These are phyloP conservation scores for Tolypocladium sp. DNA, from an alignment of 2,329 filamentous ascomycete genomes.

Conservation along the genomic window DNA sequence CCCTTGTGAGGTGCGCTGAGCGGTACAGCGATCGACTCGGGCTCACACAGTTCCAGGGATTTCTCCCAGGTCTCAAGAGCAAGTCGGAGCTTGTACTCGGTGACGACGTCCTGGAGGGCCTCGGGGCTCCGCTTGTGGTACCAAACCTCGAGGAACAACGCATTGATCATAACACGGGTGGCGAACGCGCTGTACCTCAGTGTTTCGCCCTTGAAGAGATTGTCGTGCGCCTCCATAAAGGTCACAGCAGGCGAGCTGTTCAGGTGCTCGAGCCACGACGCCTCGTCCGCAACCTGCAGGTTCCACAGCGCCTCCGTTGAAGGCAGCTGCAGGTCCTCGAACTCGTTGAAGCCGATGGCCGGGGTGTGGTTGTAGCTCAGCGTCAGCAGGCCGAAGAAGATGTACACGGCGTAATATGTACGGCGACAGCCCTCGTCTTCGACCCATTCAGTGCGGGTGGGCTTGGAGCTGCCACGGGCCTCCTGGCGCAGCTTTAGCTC, in stretches of 20 bases:
- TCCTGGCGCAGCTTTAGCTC: conserved; percentile 91
- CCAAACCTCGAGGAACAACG: conserved; percentile 96
- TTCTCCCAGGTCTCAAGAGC: conserved; percentile 99
- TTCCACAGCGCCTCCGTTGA: conserved; percentile 96
- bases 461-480: conserved; percentile 65
- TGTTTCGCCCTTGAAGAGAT: conserved; percentile 86
- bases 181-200: conserved; percentile 93
- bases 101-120: conserved; percentile 91
- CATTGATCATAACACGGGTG: conserved; percentile 97
- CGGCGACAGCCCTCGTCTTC: conserved; percentile 94
- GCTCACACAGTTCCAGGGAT: conserved; percentile 86
- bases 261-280: conserved; percentile 74
- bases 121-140: conserved; percentile 98
- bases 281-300: conserved; percentile 66
- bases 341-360: conserved; percentile 96
- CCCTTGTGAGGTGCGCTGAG: conserved; percentile 92
- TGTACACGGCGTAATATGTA: conserved; percentile 97
- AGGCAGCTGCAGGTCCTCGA: conserved; percentile 84
- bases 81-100: conserved; percentile 93
- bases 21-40: conserved; percentile 79
- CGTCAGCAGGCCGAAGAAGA: conserved; percentile 93
- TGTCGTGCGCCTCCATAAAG: conserved; percentile 90
- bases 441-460: conserved; percentile 84
- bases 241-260: conserved; percentile 65
- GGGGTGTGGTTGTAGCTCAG: conserved; percentile 97